These are phyloP conservation scores for Juncus effusus DNA, from an alignment of 176 grass and related monocot species.

Conservation along the genomic window DNA sequence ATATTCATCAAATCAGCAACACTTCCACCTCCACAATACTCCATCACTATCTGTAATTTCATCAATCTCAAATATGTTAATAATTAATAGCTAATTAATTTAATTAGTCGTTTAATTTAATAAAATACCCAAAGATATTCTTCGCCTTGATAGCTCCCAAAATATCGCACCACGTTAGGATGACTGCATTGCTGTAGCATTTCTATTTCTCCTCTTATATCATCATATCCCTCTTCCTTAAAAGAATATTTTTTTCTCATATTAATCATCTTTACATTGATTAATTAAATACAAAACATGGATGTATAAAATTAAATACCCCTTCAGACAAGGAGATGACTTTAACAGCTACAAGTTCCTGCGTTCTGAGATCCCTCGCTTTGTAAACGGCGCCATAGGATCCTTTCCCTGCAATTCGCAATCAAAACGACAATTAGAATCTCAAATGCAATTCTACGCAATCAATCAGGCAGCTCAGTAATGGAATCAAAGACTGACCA, in stretches of 20 bases:
- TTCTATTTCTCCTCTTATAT: slow-evolving; percentile 98
- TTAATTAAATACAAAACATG: slow-evolving; percentile 22
- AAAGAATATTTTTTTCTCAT: slow-evolving; percentile 23
- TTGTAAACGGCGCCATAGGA: slow-evolving; percentile 99
- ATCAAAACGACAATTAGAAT: slow-evolving; percentile 20
- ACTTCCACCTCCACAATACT: slow-evolving; percentile 99
- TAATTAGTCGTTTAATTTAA: background rate
- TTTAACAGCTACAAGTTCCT: slow-evolving; percentile 98
- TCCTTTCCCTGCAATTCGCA: slow-evolving; percentile 75
- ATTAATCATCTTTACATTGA: slow-evolving; percentile 13
- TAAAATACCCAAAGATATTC: slow-evolving; percentile 94
- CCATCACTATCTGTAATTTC: slow-evolving; percentile 87
- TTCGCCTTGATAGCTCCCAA: slow-evolving; percentile 98
- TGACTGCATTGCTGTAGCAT: slow-evolving; percentile 99
- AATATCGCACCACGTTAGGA: slow-evolving; percentile 96
- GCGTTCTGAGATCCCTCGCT: slow-evolving; percentile 91
- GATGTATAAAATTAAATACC: slow-evolving; percentile 33
- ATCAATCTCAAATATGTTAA: background rate
- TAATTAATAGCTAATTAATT: too few relatives aligned
- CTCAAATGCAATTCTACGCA: background rate
- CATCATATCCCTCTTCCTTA: slow-evolving; percentile 96
- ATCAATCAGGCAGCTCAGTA: background rate
- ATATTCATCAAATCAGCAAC: slow-evolving; percentile 88
- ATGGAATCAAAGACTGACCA: slow-evolving; percentile 48
- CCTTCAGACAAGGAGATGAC: slow-evolving; percentile 98